phyloP scores from a whole-genome alignment of 805 yeast species.

The Cyberlindnera xylosilytica region DNA sequence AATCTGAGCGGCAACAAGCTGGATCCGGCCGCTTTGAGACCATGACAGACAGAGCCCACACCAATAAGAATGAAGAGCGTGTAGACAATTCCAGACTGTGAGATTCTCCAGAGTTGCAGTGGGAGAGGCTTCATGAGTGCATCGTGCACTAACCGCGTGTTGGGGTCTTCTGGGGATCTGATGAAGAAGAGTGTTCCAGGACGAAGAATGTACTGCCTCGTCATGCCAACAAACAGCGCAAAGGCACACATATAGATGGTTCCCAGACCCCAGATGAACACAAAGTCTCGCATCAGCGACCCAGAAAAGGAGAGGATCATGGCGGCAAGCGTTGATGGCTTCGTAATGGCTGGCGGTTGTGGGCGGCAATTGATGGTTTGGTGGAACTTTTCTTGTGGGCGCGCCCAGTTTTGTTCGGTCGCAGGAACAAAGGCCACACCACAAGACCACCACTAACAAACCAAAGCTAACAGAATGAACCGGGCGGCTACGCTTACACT shows the following conservation, averaged over 20 bases:
- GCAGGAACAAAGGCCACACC: too few relatives aligned
- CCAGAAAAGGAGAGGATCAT: conserved; percentile 4
- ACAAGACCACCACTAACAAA: too few relatives aligned
- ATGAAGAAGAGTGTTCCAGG: conserved; percentile 90
- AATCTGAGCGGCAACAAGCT: conserved; percentile 21
- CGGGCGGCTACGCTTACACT: too few relatives aligned
- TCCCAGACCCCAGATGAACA: conserved; percentile 61
- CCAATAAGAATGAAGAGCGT: conserved; percentile 70
- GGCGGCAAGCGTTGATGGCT: not conserved
- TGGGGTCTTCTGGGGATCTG: conserved; percentile 92
- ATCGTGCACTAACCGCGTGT: conserved; percentile 80
- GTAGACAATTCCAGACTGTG: conserved; percentile 71
- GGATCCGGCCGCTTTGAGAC: conserved; percentile 17
- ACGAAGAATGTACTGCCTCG: conserved; percentile 67
- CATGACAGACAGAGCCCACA: conserved; percentile 47
- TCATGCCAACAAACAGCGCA: conserved; percentile 84
- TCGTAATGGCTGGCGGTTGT: too few relatives aligned
- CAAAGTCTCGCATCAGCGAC: not conserved
- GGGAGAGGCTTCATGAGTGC: conserved; percentile 75
- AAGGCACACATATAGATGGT: conserved; percentile 84
- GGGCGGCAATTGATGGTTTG: too few relatives aligned
- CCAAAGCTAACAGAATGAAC: too few relatives aligned
- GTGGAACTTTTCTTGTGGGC: too few relatives aligned
- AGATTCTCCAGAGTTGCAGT: conserved; percentile 70
- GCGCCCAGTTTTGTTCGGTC: too few relatives aligned